Evolutionary conservation across 495 filamentous ascomycete genomes (phyloP), one percentile per base, ranked within the genome.

Genomic region (Penicillium pancosmium): DNA sequence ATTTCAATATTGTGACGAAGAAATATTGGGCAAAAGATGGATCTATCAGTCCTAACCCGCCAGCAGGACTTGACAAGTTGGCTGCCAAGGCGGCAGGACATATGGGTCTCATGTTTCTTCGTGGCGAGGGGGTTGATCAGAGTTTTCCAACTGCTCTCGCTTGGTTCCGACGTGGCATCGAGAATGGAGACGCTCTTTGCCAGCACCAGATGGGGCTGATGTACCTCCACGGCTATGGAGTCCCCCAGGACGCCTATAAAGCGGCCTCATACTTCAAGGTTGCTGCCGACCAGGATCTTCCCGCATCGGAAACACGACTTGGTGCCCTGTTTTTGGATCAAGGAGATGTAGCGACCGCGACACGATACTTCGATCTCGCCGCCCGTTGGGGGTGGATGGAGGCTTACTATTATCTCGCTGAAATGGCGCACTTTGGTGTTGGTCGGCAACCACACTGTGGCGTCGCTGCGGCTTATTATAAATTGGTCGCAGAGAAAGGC

Each of bases 351-450:
- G 77, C 83, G 4, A 86, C 86, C 5, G 94, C 94, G 4, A 90
- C 84, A 43, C 82, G 85, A 34, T 97, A 96, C 68, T 97, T 99
- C 59, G 93, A 98, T 60, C 79, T 94, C n/a, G 94, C 95, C 18
- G 90, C 89, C 50, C 83, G 92, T 35, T 91, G 92, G 74, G 87
- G 87, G 13, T 91, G 90, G 71, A 91, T 98, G 60, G 94, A 98
- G 72, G 89, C 94, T 1, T 93, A 90, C 63, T 99, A 98, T 74
- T 96, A 95, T 68, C 87, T 99, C 3, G 94, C 91, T 0, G 94
- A 98, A 72, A 84, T 97, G 71, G 89, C 84, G 50, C 86, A 92
- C 59, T 84, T 90, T 54, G 93, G 91, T 0, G 78, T 95, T 51
- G 91, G 89, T 15, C 79, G 90, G 47, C 90, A 96, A 49, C 84